Percentiles rank a stretch among this genome's conserved stretches.
These are phyloP conservation scores for Backusella westeae DNA, from an alignment of 192 early-diverging fungal species.

Conservation along the genomic window DNA sequence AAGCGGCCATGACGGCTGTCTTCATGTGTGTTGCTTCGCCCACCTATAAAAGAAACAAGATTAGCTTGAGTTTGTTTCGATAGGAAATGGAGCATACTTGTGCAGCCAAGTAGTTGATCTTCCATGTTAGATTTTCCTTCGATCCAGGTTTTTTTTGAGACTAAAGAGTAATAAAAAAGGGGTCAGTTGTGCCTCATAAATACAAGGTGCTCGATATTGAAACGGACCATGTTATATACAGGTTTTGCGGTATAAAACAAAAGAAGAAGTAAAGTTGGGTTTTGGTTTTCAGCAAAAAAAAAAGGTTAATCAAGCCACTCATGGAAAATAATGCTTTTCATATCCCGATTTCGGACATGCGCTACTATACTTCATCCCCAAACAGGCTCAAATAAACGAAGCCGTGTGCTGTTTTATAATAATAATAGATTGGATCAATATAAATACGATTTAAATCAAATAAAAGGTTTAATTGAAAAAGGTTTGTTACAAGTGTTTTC, in stretches of 20 bases:
- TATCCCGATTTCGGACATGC: not conserved
- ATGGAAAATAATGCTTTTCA: not conserved
- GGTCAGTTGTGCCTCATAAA: not conserved
- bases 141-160: slow-evolving; percentile 1
- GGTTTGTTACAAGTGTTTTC: too few species aligned
- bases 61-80: not conserved
- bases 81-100: slow-evolving; percentile 20
- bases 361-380: too few species aligned
- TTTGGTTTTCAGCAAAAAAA: not conserved
- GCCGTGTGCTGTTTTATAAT: too few species aligned
- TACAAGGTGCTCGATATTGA: not conserved
- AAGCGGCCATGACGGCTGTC: not conserved
- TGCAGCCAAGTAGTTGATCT: slow-evolving; percentile 40
- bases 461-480: too few species aligned
- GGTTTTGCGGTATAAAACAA: not conserved
- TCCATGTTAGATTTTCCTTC: slow-evolving; percentile 42
- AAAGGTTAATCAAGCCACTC: not conserved
- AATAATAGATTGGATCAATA: too few species aligned
- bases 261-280: not conserved
- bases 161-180: not conserved
- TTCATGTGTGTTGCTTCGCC: slow-evolving; percentile 16
- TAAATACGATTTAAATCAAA: too few species aligned
- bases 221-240: slow-evolving; percentile 2
- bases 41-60: not conserved
- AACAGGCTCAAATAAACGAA: too few species aligned